These are phyloP conservation scores for Lecanicillium sp. DNA, from an alignment of 2,329 filamentous ascomycete genomes.

Conservation along the genomic window DNA sequence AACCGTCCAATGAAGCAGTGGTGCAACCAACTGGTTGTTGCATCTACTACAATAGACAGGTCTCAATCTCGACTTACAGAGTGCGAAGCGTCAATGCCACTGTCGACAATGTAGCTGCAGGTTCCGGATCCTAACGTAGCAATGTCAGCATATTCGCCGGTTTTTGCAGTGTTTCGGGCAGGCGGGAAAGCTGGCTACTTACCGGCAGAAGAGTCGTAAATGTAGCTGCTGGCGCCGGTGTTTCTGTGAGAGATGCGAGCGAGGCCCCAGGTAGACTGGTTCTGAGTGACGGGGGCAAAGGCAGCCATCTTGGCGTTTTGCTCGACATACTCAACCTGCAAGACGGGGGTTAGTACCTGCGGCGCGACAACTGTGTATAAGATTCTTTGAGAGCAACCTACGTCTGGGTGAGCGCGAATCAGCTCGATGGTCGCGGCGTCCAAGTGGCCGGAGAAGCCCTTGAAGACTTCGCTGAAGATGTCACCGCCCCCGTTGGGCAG, in stretches of 20 bases:
- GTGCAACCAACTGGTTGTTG: too few species aligned
- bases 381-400: background rate
- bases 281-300: slow-evolving; percentile 14
- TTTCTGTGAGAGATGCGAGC: slow-evolving; percentile 18
- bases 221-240: slow-evolving; percentile 15
- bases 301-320: slow-evolving; percentile 26
- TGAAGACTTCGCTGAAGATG: slow-evolving; percentile 15
- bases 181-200: background rate
- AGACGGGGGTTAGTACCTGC: background rate
- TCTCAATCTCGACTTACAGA: slow-evolving; percentile 21
- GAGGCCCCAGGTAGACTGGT: slow-evolving; percentile 19
- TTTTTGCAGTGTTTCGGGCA: too few species aligned
- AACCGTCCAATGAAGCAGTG: too few species aligned
- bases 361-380: too few species aligned
- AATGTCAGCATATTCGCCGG: background rate
- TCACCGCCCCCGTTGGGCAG: slow-evolving; percentile 15
- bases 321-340: slow-evolving; percentile 30
- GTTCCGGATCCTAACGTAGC: slow-evolving; percentile 15
- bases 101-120: slow-evolving; percentile 23
- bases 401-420: slow-evolving; percentile 15
- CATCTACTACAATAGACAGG: too few species aligned
- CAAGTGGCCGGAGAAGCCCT: slow-evolving; percentile 16
- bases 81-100: slow-evolving; percentile 21
- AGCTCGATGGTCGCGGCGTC: slow-evolving; percentile 9
- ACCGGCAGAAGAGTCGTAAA: slow-evolving; percentile 19